Conservation (phyloP, 2,329 filamentous ascomycete species). For the Dothiorella sarmentorum region DNA sequence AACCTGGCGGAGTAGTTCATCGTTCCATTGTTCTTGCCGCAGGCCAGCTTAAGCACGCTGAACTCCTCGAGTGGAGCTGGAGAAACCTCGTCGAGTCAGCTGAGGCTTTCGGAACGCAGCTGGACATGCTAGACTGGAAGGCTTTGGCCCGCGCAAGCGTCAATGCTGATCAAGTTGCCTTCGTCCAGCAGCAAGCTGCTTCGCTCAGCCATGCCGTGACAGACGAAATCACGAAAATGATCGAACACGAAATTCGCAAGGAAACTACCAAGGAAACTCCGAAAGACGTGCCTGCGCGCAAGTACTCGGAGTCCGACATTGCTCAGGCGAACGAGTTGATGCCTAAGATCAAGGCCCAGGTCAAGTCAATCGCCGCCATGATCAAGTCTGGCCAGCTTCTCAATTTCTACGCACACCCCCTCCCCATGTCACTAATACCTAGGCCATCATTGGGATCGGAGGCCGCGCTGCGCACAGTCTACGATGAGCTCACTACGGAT, state of each 20-base stretch:
- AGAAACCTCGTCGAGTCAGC: constrained; percentile 24
- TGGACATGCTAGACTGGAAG: constrained; percentile 32
- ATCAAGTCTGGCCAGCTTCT: background rate
- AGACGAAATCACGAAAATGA: background rate
- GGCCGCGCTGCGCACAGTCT: constrained; percentile 36
- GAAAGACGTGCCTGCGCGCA: background rate
- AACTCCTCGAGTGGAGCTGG: constrained; percentile 33
- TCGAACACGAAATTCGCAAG: background rate
- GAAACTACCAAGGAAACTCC: background rate
- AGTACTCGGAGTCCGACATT: constrained; percentile 19
- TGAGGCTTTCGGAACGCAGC: constrained; percentile 24
- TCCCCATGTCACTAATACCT: constrained; percentile 38
- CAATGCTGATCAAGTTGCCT: constrained; percentile 23
- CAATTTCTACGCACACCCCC: constrained; percentile 32
- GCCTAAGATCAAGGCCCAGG: constrained; percentile 25
- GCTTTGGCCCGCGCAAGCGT: constrained; percentile 33
- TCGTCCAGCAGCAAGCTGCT: constrained; percentile 28
- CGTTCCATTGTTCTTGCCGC: constrained; percentile 28
- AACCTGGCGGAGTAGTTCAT: background rate
- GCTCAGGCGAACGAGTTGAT: constrained; percentile 22
- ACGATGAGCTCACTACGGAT: constrained; percentile 45
- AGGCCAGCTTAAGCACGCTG: constrained; percentile 26
- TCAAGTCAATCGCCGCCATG: constrained; percentile 27
- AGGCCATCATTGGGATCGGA: constrained; percentile 25
- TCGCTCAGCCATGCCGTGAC: constrained; percentile 28